A percentile compares a stretch with the other conserved stretches of the same genome.
Conservation (phyloP, 257 asterid genomes). For the Nemophila menziesii region DNA sequence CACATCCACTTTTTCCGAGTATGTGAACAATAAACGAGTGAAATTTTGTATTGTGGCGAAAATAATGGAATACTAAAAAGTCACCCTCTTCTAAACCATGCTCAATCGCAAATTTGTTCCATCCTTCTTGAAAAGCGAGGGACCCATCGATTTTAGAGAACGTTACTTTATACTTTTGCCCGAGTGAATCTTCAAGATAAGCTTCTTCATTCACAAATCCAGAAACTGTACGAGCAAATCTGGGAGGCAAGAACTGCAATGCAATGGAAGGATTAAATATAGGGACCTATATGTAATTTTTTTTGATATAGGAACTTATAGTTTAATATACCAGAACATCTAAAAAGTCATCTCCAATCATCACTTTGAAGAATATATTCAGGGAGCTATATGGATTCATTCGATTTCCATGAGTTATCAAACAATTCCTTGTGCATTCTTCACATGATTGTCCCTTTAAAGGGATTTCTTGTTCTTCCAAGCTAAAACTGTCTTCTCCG, state of each 20-base stretch:
- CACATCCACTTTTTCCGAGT: slow-evolving; percentile 30
- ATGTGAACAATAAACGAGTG: slow-evolving; percentile 43
- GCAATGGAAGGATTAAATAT: slow-evolving; percentile 3
- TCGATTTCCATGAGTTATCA: background rate
- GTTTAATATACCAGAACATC: slow-evolving; percentile 17
- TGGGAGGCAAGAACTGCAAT: slow-evolving; percentile 63
- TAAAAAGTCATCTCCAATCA: slow-evolving; percentile 14
- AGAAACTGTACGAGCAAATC: slow-evolving; percentile 19
- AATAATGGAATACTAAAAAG: slow-evolving; percentile 24
- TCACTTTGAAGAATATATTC: slow-evolving; percentile 18
- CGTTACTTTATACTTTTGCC: slow-evolving; percentile 30
- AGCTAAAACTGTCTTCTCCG: background rate
- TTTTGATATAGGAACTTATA: background rate
- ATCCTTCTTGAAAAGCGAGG: slow-evolving; percentile 45
- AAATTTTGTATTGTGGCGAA: slow-evolving; percentile 3
- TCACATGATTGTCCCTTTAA: background rate
- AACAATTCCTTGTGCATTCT: slow-evolving; percentile 1
- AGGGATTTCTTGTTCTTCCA: background rate
- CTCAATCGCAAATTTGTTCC: slow-evolving; percentile 35
- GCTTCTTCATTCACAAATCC: slow-evolving; percentile 24
- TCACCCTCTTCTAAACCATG: slow-evolving; percentile 37
- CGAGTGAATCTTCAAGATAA: slow-evolving; percentile 40
- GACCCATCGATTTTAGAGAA: slow-evolving; percentile 18
- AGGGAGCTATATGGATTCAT: background rate
- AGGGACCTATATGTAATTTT: background rate